phyloP scores from a whole-genome alignment of 2,329 filamentous ascomycete genomes.

The Septoria petroselini region DNA sequence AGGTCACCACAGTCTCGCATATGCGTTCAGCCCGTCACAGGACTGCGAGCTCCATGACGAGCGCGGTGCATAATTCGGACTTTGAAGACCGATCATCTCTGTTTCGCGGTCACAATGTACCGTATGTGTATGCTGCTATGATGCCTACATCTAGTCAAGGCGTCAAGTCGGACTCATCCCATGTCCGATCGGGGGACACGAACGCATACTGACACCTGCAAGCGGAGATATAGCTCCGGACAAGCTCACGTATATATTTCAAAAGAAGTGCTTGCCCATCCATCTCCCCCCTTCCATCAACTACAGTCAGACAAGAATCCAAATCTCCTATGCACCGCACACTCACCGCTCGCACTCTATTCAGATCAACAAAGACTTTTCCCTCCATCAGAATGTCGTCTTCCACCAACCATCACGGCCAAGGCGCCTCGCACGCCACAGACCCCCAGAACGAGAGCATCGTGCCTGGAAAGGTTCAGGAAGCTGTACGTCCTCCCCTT shows the following conservation, averaged over 20 bases:
- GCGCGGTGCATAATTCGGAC: too few species aligned
- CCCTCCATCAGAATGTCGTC: background rate
- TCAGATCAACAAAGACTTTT: background rate
- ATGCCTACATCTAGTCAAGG: background rate
- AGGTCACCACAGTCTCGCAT: background rate
- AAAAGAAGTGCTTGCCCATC: background rate
- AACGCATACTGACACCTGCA: too few species aligned
- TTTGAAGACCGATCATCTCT: background rate
- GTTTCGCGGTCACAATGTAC: background rate
- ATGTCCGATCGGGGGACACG: background rate
- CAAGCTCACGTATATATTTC: background rate
- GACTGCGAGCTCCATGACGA: constrained; percentile 4
- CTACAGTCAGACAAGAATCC: background rate
- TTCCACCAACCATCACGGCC: constrained; percentile 36
- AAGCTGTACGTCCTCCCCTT: background rate
- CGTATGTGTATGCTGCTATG: constrained; percentile 5
- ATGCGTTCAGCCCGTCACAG: background rate
- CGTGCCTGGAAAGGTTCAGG: constrained; percentile 4
- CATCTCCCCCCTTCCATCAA: background rate
- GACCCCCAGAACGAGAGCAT: constrained; percentile 32
- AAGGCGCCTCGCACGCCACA: constrained; percentile 44
- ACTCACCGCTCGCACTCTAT: background rate
- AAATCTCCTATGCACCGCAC: background rate
- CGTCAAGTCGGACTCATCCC: background rate
- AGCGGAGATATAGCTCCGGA: too few species aligned